Base-by-base conservation (phyloP, 352 stramenopile species). In the Thalassiosira livingstoniorum region DNA sequence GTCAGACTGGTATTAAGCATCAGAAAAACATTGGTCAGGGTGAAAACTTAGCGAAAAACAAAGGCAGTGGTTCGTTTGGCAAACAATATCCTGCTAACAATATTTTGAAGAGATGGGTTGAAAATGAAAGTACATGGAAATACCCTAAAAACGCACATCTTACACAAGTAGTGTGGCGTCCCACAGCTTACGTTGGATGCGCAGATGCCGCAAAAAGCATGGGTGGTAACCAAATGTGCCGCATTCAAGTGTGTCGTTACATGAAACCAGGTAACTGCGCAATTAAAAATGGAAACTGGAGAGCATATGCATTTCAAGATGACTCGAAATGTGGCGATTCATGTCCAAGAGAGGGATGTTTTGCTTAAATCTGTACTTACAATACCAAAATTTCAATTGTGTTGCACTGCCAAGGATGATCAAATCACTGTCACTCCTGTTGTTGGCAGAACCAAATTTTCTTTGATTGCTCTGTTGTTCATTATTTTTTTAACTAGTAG, bases 321-420 rank as follows among this genome's bases (percentile, higher is more conserved):
- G 63, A 75, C 4, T 67, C 73, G 15, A 1, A 4, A 4, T 81
- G 73, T 47, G 64, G 55, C 23, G 15, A 32, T 15, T 15, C 10
- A 7, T 81, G 73, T 75, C 73, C 73, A 23, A 45, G n/a, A 23
- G 73, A 81, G 43, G 73, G 73, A 54, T 81, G 73, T 31, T n/a
- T n/a, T n/a, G n/a, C n/a, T n/a, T n/a, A n/a, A n/a, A n/a, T n/a
- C n/a, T n/a, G n/a, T n/a, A n/a, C n/a, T n/a, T n/a, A n/a, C n/a
- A n/a, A n/a, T n/a, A n/a, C n/a, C n/a, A n/a, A n/a, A n/a, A n/a
- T n/a, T n/a, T n/a, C n/a, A n/a, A n/a, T n/a, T n/a, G n/a, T n/a
- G n/a, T n/a, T n/a, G n/a, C n/a, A n/a, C n/a, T n/a, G n/a, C n/a
- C n/a, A n/a, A n/a, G n/a, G n/a, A n/a, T n/a, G n/a, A n/a, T n/a